Conservation (phyloP, 2,329 filamentous ascomycete species). For the Cryphonectria parasitica region DNA sequence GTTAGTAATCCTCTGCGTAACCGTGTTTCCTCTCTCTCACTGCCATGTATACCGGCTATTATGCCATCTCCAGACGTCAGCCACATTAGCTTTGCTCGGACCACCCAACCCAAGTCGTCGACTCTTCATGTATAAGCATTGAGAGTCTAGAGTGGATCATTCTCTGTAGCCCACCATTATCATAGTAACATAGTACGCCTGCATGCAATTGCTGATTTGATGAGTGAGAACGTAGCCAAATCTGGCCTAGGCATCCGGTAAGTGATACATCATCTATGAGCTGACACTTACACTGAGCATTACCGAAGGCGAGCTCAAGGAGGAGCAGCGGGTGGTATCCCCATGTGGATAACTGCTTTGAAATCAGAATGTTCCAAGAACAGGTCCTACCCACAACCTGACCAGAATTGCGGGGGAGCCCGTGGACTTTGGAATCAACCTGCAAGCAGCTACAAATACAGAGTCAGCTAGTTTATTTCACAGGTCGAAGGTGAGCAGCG, state of each 20-base stretch:
- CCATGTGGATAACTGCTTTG: not conserved
- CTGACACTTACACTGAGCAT: not conserved
- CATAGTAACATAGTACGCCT: not conserved
- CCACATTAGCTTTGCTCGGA: not conserved
- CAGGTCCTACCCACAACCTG: no score
- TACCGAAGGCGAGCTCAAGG: not conserved
- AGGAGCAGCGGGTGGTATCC: not conserved
- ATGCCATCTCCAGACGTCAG: not conserved
- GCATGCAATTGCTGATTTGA: not conserved
- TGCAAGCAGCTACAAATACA: not conserved
- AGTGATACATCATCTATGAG: not conserved
- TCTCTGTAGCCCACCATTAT: not conserved
- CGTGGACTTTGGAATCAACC: not conserved
- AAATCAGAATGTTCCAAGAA: not conserved
- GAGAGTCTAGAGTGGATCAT: not conserved
- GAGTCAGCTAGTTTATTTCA: no score
- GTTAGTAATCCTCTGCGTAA: no score
- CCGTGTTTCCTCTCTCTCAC: no score
- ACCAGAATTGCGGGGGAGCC: not conserved
- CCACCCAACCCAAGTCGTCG: no score
- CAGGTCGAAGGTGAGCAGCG: not conserved
- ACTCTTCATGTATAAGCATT: not conserved
- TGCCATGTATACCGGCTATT: no score
- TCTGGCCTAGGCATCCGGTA: not conserved
- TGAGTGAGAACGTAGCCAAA: not conserved